Base-by-base conservation (phyloP, 1,139 yeast species). In the Insectozyma bohioensis region DNA sequence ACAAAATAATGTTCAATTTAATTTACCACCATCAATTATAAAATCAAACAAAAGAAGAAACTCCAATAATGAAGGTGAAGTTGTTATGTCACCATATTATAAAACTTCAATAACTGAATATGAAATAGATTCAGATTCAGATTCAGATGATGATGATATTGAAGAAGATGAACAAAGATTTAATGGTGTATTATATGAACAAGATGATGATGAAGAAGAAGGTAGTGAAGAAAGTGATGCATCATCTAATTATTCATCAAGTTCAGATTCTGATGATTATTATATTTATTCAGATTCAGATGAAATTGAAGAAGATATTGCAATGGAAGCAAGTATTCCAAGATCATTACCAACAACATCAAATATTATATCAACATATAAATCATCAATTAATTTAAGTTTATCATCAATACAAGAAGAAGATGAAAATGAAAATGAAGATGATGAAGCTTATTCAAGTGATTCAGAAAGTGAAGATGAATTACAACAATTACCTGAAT, bases 121-220 rank as follows among this genome's bases (percentile, higher is more conserved):
- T 45, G 72, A 65, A 44, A 54, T 63, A n/a, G 62, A 56, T 20
- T 48, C 55, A 15, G 63, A 57, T 32, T 47, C 56, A 5, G 37
- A 34, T 12, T 22, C 26, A 5, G 35, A 32, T 13, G 26, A 20
- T 7, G 29, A 24, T 11, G 16, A 13, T 4, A 28, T 29, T n/a
- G 27, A 26, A 6, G 36, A 33, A 8, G 24, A 26, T 6, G 17
- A 13, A 12, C 13, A 20, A 16, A 12, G n/a, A 15, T 10, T 19
- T 12, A 15, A 19, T 13, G n/a, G 8, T 9, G n/a, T n/a, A n/a
- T n/a, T n/a, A n/a, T n/a, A n/a, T n/a, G n/a, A n/a, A n/a, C n/a
- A n/a, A n/a, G n/a, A n/a, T n/a, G 21, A 19, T 12, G 29, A 11
- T 13, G 36, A 14, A 26, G 34, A 30, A 18, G 45, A 40, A 18